Base-by-base conservation (phyloP, 192 early-diverging fungal genomes). In the Coemansia sp. region DNA sequence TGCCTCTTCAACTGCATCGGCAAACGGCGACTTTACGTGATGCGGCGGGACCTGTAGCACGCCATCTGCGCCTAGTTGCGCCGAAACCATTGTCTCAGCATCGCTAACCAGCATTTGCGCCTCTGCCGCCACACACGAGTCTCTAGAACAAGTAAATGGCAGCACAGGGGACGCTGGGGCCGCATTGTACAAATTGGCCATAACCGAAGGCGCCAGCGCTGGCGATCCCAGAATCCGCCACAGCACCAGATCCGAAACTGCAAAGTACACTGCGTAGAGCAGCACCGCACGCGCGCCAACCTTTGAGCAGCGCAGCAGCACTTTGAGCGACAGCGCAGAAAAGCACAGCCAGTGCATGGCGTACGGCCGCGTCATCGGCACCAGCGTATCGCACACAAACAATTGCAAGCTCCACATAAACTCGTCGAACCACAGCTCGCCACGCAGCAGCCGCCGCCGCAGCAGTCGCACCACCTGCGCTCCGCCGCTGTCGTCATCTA, bases 301-400 rank as follows among this genome's bases (percentile, higher is more conserved):
- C 5, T 40, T 40, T 12, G 57, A 15, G 61, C 49, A 58, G 14
- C 62, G 51, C 28, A 25, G 42, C 26, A 74, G 25, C 12, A 53
- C 51, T 15, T 52, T 37, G 4, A 64, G 12, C 42, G 74, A 67
- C 22, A 66, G 37, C n/a, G 64, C 64, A 44, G 31, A 34, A n/a
- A 80, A 56, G n/a, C 34, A 58, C 7, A 66, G 62, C 77, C 77
- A 80, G 47, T 70, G 60, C 37, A 71, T 6, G 14, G 71, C 60
- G 46, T 68, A 63, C 23, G 68, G 64, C 14, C 53, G 60, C 14
- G 77, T 59, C 15, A 79, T 23, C 36, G 64, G 57, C 36, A 64
- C 47, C 21, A 67, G 48, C n/a, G 53, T 37, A 3, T 49, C 44
- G 3, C 50, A 37, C 25, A 51, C 60, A 26, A 64, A 34, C 21